Base-by-base conservation (phyloP, 768 basidiomycete species). In the Amanita fuliginea region DNA sequence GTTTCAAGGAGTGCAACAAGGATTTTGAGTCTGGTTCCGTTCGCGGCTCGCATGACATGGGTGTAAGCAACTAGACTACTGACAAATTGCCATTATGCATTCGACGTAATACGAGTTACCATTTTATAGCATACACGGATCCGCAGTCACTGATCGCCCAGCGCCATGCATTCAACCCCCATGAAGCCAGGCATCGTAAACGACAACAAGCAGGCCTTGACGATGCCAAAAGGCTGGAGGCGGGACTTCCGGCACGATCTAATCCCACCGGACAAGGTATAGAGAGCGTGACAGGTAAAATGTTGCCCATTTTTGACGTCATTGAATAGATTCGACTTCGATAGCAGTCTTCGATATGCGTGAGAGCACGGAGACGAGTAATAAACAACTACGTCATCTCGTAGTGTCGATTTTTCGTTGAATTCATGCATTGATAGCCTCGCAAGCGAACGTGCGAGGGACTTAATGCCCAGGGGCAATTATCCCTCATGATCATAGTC, bases 291-390 rank as follows among this genome's bases (percentile, higher is more conserved):
- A 87, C 86, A 0, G 90, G 89, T 13, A 94, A 94, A 66, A 91
- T 94, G 90, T 90, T 48, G 80, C 4, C 44, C 18, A 35, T 26
- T 48, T 24, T 9, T 52, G 47, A 51, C 9, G 19, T 34, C 6
- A 11, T 6, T 22, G 8, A 9, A 14, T 19, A 13, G 91, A 5
- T 93, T 92, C 55, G 90, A 94, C 65, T 74, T 72, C 45, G 86
- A 91, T 49, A 88, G 87, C 4, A 72, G 91, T n/a, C 90, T 67
- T 94, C 11, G 91, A 91, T 64, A 82, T 94, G 81, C 81, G 79
- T 52, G 88, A 94, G 61, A 93, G 92, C 61, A 92, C 90, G 7
- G 76, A 84, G 56, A 75, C 76, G 1, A 76, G 80, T 53, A 80
- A 83, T 3, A 75, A 87, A 35, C 90, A 94, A 59, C 73, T 94